Evolutionary conservation across 768 basidiomycete species (phyloP), one percentile per base, ranked within the genome.

Genomic region (Lactarius pseudohatsudake): DNA sequence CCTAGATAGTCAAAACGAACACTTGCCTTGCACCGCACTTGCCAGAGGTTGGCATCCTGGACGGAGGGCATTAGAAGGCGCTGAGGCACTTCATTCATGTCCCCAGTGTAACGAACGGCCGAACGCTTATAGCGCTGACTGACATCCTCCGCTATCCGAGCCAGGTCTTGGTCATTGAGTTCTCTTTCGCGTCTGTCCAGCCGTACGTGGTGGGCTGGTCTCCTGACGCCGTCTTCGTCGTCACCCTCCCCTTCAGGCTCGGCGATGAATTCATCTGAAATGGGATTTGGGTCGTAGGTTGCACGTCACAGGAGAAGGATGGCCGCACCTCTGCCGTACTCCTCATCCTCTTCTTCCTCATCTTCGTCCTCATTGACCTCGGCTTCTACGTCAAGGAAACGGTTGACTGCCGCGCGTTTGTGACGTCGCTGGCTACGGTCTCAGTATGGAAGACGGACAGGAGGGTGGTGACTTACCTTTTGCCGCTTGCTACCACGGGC

Each of bases 361-460:
- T 97, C 96, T 4, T 98, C 97, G 22, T 98, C 97, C 36, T 97
- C 95, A 71, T 94, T 94, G 22, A 96, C 96, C 75, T 94, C 94
- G 62, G 94, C 95, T 79, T 96, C 94, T 64, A 96, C 84, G 85
- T 98, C 97, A 71, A 98, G 81, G 88, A 95, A 99, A 70, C 89
- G 88, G 75, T 86, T 91, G 30, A 85, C 83, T 20, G 82, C 80
- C 62, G 79, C 78, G 59, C 85, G 85, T 76, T 85, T 89, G 75
- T 90, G 89, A 66, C 87, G 85, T 66, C 84, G 86, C 86, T 88
- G 55, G 66, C 58, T 41, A 53, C 53, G 60, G 69, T 64, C 26
- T 63, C 45, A 68, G 67, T 62, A 54, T 58, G 38, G 38, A 9
- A 32, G 34, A 64, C 34, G 13, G 16, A 50, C 18, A 26, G 34